Percentiles rank a stretch among this genome's conserved stretches.
phyloP scores from a whole-genome alignment of 2,329 filamentous ascomycete species.

The Pestalotiopsis sp. region DNA sequence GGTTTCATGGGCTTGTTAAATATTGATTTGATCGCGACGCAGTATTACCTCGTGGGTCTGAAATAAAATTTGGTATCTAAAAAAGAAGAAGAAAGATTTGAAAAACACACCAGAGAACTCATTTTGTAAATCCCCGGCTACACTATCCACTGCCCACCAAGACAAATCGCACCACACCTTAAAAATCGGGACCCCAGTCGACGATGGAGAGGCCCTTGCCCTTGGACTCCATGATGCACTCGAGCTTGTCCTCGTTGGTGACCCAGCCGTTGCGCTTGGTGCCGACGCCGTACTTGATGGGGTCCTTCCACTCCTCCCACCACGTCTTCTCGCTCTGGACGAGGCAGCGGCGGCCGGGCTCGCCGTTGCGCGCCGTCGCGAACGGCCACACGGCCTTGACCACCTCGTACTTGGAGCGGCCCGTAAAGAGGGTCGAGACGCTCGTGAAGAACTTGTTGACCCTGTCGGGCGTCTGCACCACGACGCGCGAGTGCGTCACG shows the following conservation, averaged over 20 bases:
- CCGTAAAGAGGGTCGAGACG: slow-evolving; percentile 52
- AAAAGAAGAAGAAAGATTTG: no score
- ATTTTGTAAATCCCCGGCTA: not conserved
- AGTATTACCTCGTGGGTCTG: no score
- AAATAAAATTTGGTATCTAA: no score
- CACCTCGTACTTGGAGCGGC: slow-evolving; percentile 57
- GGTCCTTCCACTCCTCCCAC: slow-evolving; percentile 55
- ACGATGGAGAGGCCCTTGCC: slow-evolving; percentile 11
- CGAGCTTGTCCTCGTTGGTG: slow-evolving; percentile 56
- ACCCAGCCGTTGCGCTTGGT: slow-evolving; percentile 46
- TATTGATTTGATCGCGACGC: no score
- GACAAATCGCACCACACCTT: not conserved
- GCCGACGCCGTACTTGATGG: slow-evolving; percentile 40
- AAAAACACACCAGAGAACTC: no score
- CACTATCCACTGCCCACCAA: not conserved
- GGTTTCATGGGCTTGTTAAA: no score
- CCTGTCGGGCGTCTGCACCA: slow-evolving; percentile 54
- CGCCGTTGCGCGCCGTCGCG: slow-evolving; percentile 49
- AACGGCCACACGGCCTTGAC: slow-evolving; percentile 61
- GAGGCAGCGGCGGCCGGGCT: slow-evolving; percentile 44
- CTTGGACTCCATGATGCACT: slow-evolving; percentile 45
- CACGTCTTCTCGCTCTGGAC: slow-evolving; percentile 61
- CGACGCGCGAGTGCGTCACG: slow-evolving; percentile 49
- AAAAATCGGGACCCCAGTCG: slow-evolving; percentile 16
- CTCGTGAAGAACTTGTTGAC: slow-evolving; percentile 57